A percentile compares a stretch with the other conserved stretches of the same genome.
Conservation (phyloP, 2,329 filamentous ascomycete genomes). For the Colletotrichum shisoi region DNA sequence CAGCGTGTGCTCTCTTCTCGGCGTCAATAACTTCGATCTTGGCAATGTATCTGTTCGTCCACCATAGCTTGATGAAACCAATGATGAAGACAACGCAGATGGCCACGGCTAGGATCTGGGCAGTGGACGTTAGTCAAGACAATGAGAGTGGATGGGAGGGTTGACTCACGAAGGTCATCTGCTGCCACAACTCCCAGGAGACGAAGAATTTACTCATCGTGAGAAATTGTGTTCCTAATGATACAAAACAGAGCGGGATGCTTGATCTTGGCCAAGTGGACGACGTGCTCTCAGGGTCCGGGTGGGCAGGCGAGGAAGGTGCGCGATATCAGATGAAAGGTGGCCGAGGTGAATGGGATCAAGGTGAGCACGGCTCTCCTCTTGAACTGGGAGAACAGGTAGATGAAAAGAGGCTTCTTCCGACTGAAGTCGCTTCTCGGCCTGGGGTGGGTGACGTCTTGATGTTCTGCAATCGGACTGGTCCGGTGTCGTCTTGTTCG, state of each 20-base stretch:
- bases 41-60: conserved; percentile 62
- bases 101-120: conserved; percentile 73
- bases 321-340: conserved; percentile 12
- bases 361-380: conserved; percentile 21
- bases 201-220: conserved; percentile 64
- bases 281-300: conserved; percentile 4
- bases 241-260: neutral
- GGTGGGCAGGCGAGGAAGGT: neutral
- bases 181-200: conserved; percentile 83
- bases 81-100: conserved; percentile 74
- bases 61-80: conserved; percentile 73
- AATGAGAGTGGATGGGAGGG: conserved; percentile 13
- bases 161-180: conserved; percentile 83
- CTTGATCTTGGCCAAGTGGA: neutral
- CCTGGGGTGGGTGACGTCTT: conserved; percentile 12
- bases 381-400: conserved; percentile 9
- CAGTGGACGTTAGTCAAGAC: neutral
- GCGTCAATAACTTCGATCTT: conserved; percentile 71
- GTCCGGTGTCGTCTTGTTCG: conserved; percentile 16
- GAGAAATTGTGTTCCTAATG: neutral
- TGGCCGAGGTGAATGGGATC: neutral
- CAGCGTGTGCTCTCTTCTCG: conserved; percentile 65
- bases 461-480: conserved; percentile 10
- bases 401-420: neutral
- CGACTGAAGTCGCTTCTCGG: neutral